Evolutionary conservation across 78 protist species (phyloP).

Genomic region (Polysphondylium violaceum): DNA sequence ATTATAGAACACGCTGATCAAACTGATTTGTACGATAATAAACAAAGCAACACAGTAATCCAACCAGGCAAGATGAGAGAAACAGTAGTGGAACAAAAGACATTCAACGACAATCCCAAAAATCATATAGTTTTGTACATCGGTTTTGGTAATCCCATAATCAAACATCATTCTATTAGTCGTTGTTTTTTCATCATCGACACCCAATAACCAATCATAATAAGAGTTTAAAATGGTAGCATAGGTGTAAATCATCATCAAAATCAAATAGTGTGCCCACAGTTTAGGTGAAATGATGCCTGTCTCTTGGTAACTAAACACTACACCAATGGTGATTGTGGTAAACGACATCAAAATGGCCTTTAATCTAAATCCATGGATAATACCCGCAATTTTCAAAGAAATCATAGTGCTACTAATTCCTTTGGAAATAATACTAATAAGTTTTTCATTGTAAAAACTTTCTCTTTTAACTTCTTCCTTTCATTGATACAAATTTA

Average conservation of each 20-base stretch:
- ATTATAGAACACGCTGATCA: not conserved
- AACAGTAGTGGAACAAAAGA: too few species aligned
- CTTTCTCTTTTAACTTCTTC: too few species aligned
- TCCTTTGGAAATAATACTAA: too few species aligned
- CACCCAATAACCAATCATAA: not conserved
- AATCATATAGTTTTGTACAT: too few species aligned
- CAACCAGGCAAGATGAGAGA: not conserved
- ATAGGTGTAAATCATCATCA: not conserved
- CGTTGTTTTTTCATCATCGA: not conserved
- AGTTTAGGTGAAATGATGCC: not conserved
- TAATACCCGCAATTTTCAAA: not conserved
- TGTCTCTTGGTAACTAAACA: not conserved
- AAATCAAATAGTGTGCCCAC: not conserved
- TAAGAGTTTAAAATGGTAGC: not conserved
- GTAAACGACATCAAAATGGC: not conserved
- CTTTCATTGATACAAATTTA: too few species aligned
- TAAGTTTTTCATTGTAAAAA: too few species aligned
- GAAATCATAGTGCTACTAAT: too few species aligned
- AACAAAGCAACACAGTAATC: not conserved
- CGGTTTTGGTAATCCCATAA: not conserved
- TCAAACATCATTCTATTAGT: not conserved
- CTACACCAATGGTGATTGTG: not conserved
- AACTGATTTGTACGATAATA: not conserved
- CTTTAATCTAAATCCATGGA: not conserved
- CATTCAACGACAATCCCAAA: too few species aligned